Base-by-base conservation (phyloP, 177 flowering plant genomes). In the Telopea speciosissima region DNA sequence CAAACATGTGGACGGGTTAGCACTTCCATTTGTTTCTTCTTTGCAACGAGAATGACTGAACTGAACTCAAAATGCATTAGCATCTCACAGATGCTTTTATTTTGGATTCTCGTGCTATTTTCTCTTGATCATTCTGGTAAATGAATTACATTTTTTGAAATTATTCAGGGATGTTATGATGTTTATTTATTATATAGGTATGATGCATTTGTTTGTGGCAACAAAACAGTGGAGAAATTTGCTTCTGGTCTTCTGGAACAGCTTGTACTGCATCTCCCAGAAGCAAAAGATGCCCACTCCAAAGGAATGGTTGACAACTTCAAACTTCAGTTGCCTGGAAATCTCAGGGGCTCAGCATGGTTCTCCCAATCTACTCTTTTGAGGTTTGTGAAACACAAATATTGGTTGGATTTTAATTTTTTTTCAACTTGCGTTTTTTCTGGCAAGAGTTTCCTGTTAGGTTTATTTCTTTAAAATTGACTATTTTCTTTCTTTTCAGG, bases 301-400 rank as follows among this genome's bases (percentile, higher is more conserved):
- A 75, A 81, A 68, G 86, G 85, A 63, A 80, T 74, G 19, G 65
- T 71, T 77, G 84, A 78, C 67, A 82, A 31, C 73, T 80, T 84
- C 68, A 88, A 79, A 73, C 84, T 93, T 23, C 75, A 82, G 26
- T 65, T 80, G 64, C 87, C 93, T 3, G 83, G 67, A 60, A 76
- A 70, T 70, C 70, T 76, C 60, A 69, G 63, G 36, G 79, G 75
- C 56, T 78, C 80, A 66, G n/a, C 82, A 72, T 93, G 98, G 96
- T 91, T 93, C 79, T 83, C 90, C 69, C 90, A 87, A 80, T 79
- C 88, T 40, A 89, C 89, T 62, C 69, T 87, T 49, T 72, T 75
- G 40, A 89, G 93, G 93, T 89, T 56, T 1, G 62, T 63, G 33
- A 69, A 10, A 31, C 58, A 42, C 33, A 44, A 68, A 28, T 24